Evolutionary conservation across 1,139 yeast species (phyloP).

Genomic region (Geotrichum candidum): DNA sequence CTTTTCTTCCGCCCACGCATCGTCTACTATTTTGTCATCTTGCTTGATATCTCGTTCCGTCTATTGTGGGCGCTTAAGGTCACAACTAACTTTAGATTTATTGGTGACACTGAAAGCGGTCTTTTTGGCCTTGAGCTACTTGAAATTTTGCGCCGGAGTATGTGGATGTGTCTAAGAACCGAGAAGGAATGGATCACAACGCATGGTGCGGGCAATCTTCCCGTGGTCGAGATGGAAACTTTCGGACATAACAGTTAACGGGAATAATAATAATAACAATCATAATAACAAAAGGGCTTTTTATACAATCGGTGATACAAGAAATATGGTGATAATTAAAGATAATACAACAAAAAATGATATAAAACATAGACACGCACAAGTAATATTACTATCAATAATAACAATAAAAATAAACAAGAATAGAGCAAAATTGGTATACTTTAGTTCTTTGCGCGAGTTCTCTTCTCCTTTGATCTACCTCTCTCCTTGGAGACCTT

Average conservation of each 20-base stretch:
- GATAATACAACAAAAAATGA: background rate
- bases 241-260: background rate
- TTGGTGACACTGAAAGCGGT: constrained; percentile 50
- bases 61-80: constrained; percentile 68
- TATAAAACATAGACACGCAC: background rate
- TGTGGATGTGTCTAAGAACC: constrained; percentile 81
- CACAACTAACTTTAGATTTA: constrained; percentile 30
- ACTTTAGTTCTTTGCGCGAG: constrained; percentile 2
- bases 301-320: background rate
- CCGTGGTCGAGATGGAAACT: background rate
- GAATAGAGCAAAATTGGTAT: background rate
- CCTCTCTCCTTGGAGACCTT: constrained; percentile 55
- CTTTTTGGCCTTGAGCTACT: constrained; percentile 58
- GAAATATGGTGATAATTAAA: background rate
- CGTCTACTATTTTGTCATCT: constrained; percentile 51
- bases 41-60: constrained; percentile 56
- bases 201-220: background rate
- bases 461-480: constrained; percentile 21
- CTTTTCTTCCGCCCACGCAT: constrained; percentile 23
- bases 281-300: background rate
- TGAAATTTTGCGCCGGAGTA: constrained; percentile 76
- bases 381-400: background rate
- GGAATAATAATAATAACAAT: background rate
- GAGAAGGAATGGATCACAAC: constrained; percentile 57
- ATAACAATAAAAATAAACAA: background rate